Conservation (phyloP, 1,284 basidiomycete genomes). For the Pascua guehoae region DNA sequence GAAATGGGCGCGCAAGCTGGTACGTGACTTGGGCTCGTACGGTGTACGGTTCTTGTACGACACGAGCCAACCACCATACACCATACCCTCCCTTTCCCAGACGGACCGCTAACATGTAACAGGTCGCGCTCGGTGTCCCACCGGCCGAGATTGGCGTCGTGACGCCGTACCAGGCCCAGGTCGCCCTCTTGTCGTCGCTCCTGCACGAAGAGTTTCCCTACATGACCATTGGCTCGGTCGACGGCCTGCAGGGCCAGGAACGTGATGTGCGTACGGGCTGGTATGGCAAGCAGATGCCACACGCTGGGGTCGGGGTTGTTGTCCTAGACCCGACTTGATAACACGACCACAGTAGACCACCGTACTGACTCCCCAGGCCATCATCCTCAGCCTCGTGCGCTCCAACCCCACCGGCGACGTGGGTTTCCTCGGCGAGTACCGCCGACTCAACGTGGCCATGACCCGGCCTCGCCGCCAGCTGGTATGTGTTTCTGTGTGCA, state of each 20-base stretch:
- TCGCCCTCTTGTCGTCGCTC: constrained; percentile 68
- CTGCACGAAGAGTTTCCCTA: constrained; percentile 67
- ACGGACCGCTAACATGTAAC: not conserved
- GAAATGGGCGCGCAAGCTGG: constrained; percentile 73
- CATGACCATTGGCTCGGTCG: constrained; percentile 84
- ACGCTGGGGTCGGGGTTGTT: too few relatives aligned
- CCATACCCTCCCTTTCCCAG: too few relatives aligned
- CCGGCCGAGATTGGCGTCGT: constrained; percentile 81
- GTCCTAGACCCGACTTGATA: too few relatives aligned
- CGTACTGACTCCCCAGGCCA: constrained; percentile 55
- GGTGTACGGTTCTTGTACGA: too few relatives aligned
- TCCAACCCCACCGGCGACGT: constrained; percentile 81
- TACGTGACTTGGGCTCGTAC: constrained; percentile 50
- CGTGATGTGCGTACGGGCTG: constrained; percentile 36
- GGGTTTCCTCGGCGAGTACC: constrained; percentile 85
- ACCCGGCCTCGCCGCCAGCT: constrained; percentile 86
- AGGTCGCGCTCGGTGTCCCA: constrained; percentile 68
- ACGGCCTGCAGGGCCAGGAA: constrained; percentile 90
- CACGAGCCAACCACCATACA: too few relatives aligned
- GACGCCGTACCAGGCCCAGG: constrained; percentile 93
- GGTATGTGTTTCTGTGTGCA: constrained; percentile 51
- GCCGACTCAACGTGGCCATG: constrained; percentile 91
- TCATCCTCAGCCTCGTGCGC: constrained; percentile 81
- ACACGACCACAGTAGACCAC: too few relatives aligned
- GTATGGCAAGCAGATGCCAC: too few relatives aligned